These are phyloP conservation scores for Backusella sp. DNA, from an alignment of 192 early-diverging fungal genomes.

Conservation along the genomic window DNA sequence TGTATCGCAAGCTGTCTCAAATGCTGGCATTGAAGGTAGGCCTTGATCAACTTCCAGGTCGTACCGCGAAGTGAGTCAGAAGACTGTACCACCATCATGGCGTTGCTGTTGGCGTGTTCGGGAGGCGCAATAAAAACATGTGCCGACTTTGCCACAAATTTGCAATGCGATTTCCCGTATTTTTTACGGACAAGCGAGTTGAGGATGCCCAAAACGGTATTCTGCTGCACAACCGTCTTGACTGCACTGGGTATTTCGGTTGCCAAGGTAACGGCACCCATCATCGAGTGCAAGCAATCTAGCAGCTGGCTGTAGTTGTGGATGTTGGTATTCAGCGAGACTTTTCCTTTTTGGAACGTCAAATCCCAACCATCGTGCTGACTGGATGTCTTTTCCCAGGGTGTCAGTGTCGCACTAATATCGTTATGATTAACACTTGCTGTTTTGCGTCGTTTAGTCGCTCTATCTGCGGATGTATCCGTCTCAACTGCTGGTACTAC, in stretches of 20 bases:
- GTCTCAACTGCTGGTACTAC: not conserved
- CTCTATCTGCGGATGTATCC: not conserved
- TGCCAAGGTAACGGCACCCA: not conserved
- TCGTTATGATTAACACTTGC: not conserved
- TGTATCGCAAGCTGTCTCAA: slow-evolving; percentile 16
- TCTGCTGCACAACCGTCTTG: not conserved
- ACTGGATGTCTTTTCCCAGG: not conserved
- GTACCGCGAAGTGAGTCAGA: not conserved
- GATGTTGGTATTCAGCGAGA: slow-evolving; percentile 8
- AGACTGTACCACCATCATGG: not conserved
- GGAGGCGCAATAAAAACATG: not conserved
- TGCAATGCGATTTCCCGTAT: slow-evolving; percentile 9
- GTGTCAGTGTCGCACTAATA: not conserved
- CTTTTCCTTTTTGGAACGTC: slow-evolving; percentile 11
- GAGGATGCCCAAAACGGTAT: not conserved
- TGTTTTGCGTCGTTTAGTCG: not conserved
- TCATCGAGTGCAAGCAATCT: not conserved
- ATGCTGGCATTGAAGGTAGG: slow-evolving; percentile 14
- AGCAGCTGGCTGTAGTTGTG: slow-evolving; percentile 1
- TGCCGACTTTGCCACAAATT: not conserved
- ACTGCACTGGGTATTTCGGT: not conserved
- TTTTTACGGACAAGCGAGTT: not conserved
- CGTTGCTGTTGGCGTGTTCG: not conserved
- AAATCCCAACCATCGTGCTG: not conserved
- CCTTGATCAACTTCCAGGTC: not conserved